These are phyloP conservation scores for Epichloe sylvatica DNA, from an alignment of 2,329 filamentous ascomycete genomes.

Conservation along the genomic window DNA sequence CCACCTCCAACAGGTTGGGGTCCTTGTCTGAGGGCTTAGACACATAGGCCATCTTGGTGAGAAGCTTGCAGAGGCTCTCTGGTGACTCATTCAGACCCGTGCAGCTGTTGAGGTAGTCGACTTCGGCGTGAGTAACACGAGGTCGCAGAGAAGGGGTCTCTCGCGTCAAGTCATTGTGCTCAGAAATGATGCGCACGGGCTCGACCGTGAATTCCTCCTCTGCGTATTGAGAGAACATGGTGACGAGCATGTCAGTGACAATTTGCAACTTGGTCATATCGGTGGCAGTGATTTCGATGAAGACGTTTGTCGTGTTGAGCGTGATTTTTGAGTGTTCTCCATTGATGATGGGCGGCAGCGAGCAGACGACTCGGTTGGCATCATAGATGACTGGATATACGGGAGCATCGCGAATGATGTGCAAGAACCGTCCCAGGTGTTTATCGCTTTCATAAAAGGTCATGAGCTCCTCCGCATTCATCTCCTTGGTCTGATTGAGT, in stretches of 20 bases:
- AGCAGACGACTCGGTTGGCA: conserved; percentile 73
- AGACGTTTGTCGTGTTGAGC: conserved; percentile 77
- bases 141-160: conserved; percentile 64
- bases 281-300: conserved; percentile 93
- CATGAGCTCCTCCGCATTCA: conserved; percentile 85
- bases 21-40: conserved; percentile 60
- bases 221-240: conserved; percentile 94
- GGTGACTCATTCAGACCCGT: conserved; percentile 68
- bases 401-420: conserved; percentile 86
- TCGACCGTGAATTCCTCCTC: conserved; percentile 83
- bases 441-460: conserved; percentile 89
- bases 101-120: conserved; percentile 88
- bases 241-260: conserved; percentile 85
- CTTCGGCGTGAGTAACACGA: conserved; percentile 63
- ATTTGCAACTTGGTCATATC: conserved; percentile 95
- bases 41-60: conserved; percentile 80
- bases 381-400: conserved; percentile 96
- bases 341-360: conserved; percentile 95
- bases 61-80: conserved; percentile 60
- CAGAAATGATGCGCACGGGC: conserved; percentile 80
- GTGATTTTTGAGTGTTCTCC: conserved; percentile 94
- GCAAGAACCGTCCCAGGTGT: conserved; percentile 76
- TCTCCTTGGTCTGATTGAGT: conserved; percentile 78
- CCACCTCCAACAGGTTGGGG: conserved; percentile 61
- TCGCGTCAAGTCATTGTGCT: conserved; percentile 75